phyloP scores from a whole-genome alignment of 176 grass and related monocot genomes.

The Saccharum spontaneum region DNA sequence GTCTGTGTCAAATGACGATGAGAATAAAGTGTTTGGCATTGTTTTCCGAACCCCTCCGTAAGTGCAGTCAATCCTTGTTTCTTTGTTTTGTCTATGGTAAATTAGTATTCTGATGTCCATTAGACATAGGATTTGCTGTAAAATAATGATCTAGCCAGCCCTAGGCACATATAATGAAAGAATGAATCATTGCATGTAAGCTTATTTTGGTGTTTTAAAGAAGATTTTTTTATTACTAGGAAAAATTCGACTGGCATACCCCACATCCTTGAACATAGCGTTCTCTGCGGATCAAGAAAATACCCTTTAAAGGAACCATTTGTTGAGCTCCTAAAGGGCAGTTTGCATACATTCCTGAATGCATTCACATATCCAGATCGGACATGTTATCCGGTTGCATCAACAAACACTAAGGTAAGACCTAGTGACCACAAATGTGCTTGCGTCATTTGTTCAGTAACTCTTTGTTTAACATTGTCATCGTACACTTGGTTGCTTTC shows the following conservation, averaged over 20 bases:
- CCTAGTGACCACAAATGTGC: conserved; percentile 16
- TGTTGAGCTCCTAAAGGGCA: conserved; percentile 98
- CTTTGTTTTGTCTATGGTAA: neutral
- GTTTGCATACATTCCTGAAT: conserved; percentile 96
- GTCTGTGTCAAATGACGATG: conserved; percentile 88
- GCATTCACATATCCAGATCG: conserved; percentile 98
- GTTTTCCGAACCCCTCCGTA: conserved; percentile 99
- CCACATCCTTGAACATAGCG: conserved; percentile 99
- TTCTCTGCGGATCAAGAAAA: conserved; percentile 93
- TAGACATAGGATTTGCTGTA: neutral
- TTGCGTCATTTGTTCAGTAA: conserved; percentile 27
- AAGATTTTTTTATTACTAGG: conserved; percentile 47
- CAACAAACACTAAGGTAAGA: conserved; percentile 89
- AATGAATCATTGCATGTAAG: neutral
- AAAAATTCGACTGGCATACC: conserved; percentile 98
- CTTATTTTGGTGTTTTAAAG: conserved; percentile 20
- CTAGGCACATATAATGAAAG: neutral
- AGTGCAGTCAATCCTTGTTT: conserved; percentile 39
- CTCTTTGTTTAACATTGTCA: conserved; percentile 21
- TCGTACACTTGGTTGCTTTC: conserved; percentile 27
- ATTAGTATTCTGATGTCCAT: neutral
- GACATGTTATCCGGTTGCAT: conserved; percentile 98
- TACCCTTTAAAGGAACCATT: conserved; percentile 99
- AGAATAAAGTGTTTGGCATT: conserved; percentile 97
- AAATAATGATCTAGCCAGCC: neutral